Base-by-base conservation (phyloP, 2,329 filamentous ascomycete genomes). In the Colletotrichum zoysiae region DNA sequence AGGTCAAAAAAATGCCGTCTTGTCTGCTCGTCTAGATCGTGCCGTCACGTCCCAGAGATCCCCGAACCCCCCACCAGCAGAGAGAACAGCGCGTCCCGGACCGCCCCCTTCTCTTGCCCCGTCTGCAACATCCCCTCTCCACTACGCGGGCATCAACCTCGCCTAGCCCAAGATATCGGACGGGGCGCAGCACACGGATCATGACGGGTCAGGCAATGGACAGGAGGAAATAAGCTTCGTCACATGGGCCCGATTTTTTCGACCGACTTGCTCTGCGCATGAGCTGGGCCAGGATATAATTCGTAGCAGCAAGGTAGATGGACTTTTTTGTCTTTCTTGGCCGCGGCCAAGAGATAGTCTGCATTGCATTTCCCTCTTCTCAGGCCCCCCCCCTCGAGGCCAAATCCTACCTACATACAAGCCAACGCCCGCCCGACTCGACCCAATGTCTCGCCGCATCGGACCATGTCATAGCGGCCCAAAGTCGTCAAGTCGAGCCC, bases 401-500 rank as follows among this genome's bases (percentile, higher is more conserved):
- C 23, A 30, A 51, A 30, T 26, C 33, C 26, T 58, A 53, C 67
- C 57, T 53, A 71, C 64, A 57, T 58, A 51, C 65, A 71, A 67
- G 35, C 42, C 30, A 68, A 46, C 64, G 58, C 64, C 56, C 35
- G 64, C 57, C 57, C 64, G 18, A 51, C 44, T 55, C 64, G 18
- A 51, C 44, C 55, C 38, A 11, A 58, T 23, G 30, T 18, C 30
- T 40, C 14, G 26, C 65, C 20, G 58, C 50, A 38, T 40, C 30
- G 23, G 33, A 9, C 38, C 23, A 51, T 61, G 20, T 20, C 46
- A n/a, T 67, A 44, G 58, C 58, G 65, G 65, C 56, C 38, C 20
- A 38, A 40, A 67, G 57, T 57, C 57, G 38, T 42, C 30, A 35
- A 26, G 46, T 33, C 30, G 23, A 26, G 46, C 57, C 30, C 63